Base-by-base conservation (phyloP, 108 stramenopile species). In the Aureococcus anophagefferens region DNA sequence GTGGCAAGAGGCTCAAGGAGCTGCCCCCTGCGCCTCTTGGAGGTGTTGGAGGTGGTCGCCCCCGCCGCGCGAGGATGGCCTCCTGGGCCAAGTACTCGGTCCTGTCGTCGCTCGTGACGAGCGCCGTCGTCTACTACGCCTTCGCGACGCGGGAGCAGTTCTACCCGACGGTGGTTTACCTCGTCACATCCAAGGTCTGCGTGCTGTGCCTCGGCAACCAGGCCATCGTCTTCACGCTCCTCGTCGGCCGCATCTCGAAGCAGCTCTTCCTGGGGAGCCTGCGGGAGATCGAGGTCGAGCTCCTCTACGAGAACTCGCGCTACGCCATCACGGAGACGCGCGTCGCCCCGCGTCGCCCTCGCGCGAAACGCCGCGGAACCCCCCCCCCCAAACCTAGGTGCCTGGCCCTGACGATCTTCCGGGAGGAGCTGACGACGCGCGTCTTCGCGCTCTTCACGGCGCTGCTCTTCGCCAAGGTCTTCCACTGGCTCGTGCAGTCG, bases 251-350 rank as follows among this genome's bases (percentile, higher is more conserved):
- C 36, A 21, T 87, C 14, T 78, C 88, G 17, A 74, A 72, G 33
- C 45, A 74, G 36, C 86, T 95, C 46, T 81, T 98, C 68, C 77
- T 89, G 29, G 91, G 93, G 25, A 89, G 87, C 33, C 75, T 99
- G 63, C 82, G 96, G 17, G 78, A 86, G 51, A 80, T 79, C 64
- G 96, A 99, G 78, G 86, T 91, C 3, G 96, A 97, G 83, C 88
- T 91, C 13, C 74, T 97, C 63, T 82, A 78, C 66, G 96, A 99
- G 68, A 89, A 89, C 76, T 85, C 92, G 46, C 89, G 96, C 11
- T 99, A 95, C 92, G 88, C 96, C 68, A 81, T 98, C 67, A 94
- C 93, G 29, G 98, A 99, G 85, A 98, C 94, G 13, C n/a, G n/a
- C n/a, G n/a, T n/a, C n/a, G n/a, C n/a, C n/a, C n/a, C n/a, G n/a